Percentiles rank a stretch among this genome's conserved stretches.
Evolutionary conservation across 208 protist species (phyloP).

Genomic region (Leishmania major): DNA sequence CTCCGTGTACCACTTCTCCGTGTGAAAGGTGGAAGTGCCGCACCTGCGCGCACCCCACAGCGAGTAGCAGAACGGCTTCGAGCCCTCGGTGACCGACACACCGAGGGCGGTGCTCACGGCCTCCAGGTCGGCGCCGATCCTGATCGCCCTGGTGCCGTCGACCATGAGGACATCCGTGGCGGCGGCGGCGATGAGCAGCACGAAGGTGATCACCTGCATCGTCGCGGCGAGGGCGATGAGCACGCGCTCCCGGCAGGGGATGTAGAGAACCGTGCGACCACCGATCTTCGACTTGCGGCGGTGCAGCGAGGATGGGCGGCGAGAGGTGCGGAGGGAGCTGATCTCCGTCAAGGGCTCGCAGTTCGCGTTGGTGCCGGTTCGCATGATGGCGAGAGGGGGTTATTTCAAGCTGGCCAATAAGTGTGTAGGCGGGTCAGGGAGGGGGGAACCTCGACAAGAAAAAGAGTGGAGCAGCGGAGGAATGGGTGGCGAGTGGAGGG

Average conservation of each 20-base stretch:
- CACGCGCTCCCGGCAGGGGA: slow-evolving; percentile 22
- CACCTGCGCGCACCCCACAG: slow-evolving; percentile 27
- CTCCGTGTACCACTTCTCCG: slow-evolving; percentile 20
- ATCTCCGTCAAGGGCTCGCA: slow-evolving; percentile 20
- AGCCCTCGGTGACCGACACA: slow-evolving; percentile 18
- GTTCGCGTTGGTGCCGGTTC: neutral
- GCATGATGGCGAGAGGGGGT: slow-evolving; percentile 1
- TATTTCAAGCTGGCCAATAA: neutral
- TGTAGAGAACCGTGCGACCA: slow-evolving; percentile 22
- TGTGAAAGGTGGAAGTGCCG: slow-evolving; percentile 14
- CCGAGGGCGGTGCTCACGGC: slow-evolving; percentile 12
- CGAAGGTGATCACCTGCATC: slow-evolving; percentile 21
- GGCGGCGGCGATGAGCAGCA: slow-evolving; percentile 22
- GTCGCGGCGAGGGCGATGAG: slow-evolving; percentile 17
- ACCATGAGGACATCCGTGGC: slow-evolving; percentile 25
- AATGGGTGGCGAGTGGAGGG: neutral
- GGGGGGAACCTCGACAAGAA: neutral
- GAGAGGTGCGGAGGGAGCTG: slow-evolving; percentile 20
- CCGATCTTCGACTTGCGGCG: slow-evolving; percentile 31
- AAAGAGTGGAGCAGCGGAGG: neutral
- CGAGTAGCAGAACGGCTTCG: slow-evolving; percentile 34
- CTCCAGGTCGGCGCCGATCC: slow-evolving; percentile 12
- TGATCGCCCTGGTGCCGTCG: slow-evolving; percentile 25
- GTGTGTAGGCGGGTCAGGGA: neutral
- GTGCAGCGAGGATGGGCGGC: slow-evolving; percentile 24